Percentiles rank a stretch among this genome's conserved stretches.
These are phyloP conservation scores for Scutellaria barbata DNA, from an alignment of 257 asterid species.

Conservation along the genomic window DNA sequence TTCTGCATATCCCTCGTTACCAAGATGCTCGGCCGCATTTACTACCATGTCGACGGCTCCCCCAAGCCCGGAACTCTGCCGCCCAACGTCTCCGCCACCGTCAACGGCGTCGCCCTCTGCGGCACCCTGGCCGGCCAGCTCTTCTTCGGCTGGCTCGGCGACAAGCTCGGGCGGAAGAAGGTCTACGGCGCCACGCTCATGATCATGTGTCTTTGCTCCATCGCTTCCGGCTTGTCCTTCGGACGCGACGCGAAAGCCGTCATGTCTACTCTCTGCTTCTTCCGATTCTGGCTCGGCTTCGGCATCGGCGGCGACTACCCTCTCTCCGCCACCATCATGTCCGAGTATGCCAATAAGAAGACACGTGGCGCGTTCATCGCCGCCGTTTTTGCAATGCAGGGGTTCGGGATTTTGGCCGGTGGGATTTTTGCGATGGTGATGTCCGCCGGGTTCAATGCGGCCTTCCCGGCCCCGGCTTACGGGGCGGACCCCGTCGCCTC, in stretches of 20 bases:
- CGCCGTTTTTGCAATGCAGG: conserved; percentile 49
- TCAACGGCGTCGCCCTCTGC: conserved; percentile 56
- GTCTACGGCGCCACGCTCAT: conserved; percentile 48
- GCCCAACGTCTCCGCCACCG: conserved; percentile 53
- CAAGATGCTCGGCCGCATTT: conserved; percentile 57
- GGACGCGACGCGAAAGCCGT: conserved; percentile 33
- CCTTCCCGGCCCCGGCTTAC: conserved; percentile 35
- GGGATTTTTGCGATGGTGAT: conserved; percentile 40
- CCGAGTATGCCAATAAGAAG: conserved; percentile 17
- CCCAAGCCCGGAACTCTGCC: conserved; percentile 51
- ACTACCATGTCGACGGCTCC: conserved; percentile 43
- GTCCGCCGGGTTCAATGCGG: conserved; percentile 36
- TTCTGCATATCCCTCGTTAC: conserved; percentile 48
- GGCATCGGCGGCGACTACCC: conserved; percentile 55
- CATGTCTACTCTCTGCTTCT: conserved; percentile 48
- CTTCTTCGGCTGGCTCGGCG: conserved; percentile 43
- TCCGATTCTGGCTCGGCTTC: conserved; percentile 49
- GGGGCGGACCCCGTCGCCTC: conserved; percentile 36
- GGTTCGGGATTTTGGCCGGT: conserved; percentile 44
- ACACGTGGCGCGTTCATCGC: conserved; percentile 48
- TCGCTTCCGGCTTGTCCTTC: conserved; percentile 48
- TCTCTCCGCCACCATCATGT: conserved; percentile 50
- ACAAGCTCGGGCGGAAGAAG: conserved; percentile 46
- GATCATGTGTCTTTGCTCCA: conserved; percentile 52
- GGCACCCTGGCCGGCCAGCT: conserved; percentile 36